A percentile compares a stretch with the other conserved stretches of the same genome.
Evolutionary conservation across 345 rosid species (phyloP).

Genomic region (Salix viminalis): DNA sequence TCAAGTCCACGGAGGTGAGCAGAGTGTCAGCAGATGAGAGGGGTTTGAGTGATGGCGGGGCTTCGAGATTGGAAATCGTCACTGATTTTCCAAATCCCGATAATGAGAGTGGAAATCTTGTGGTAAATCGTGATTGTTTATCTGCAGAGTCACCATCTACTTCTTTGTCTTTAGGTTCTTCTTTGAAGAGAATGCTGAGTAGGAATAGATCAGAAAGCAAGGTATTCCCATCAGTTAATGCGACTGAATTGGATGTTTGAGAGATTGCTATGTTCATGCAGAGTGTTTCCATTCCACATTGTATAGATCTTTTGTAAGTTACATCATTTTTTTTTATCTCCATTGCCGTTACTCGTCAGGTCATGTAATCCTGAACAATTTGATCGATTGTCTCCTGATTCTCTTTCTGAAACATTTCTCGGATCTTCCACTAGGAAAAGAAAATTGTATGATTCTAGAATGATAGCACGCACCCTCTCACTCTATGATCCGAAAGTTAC

Average conservation of each 20-base stretch:
- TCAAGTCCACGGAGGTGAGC: constrained; percentile 13
- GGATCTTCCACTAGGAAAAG: neutral
- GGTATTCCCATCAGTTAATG: constrained; percentile 31
- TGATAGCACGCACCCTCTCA: neutral
- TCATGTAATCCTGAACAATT: neutral
- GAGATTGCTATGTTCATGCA: neutral
- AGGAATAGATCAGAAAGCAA: constrained; percentile 54
- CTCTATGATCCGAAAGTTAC: neutral
- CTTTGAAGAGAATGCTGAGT: constrained; percentile 66
- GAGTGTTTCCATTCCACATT: neutral
- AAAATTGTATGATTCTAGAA: neutral
- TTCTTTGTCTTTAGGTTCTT: constrained; percentile 33
- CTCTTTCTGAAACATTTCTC: neutral
- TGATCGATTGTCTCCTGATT: neutral
- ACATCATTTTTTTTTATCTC: neutral
- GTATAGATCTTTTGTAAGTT: neutral
- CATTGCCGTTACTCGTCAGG: neutral
- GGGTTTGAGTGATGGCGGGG: constrained; percentile 12
- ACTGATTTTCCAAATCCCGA: constrained; percentile 21
- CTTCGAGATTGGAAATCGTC: constrained; percentile 28
- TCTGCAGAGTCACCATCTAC: constrained; percentile 12
- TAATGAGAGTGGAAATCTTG: constrained; percentile 15
- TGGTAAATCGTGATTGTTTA: constrained; percentile 1
- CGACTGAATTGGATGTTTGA: constrained; percentile 17
- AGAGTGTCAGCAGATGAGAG: constrained; percentile 20